These are phyloP conservation scores for Adansonia rubrostipa DNA, from an alignment of 441 rosid species.

Conservation along the genomic window DNA sequence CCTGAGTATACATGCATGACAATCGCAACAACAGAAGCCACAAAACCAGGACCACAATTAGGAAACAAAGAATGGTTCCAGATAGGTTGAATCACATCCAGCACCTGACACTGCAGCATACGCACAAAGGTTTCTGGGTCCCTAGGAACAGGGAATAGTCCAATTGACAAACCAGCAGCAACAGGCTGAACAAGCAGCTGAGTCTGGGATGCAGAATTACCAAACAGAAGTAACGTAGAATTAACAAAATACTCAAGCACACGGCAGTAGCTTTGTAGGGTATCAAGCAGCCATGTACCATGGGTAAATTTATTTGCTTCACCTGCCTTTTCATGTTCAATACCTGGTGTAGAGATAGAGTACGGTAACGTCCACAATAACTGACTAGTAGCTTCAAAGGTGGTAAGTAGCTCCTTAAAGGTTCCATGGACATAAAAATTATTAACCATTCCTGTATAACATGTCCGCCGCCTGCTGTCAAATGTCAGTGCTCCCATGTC, in stretches of 20 bases:
- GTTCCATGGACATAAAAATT: slow-evolving; percentile 92
- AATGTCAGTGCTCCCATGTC: slow-evolving; percentile 78
- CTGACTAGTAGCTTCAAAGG: slow-evolving; percentile 97
- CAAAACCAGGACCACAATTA: slow-evolving; percentile 70
- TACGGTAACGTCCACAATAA: slow-evolving; percentile 77
- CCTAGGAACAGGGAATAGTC: slow-evolving; percentile 88
- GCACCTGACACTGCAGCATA: slow-evolving; percentile 88
- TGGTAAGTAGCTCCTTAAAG: slow-evolving; percentile 84
- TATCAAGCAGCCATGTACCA: slow-evolving; percentile 79
- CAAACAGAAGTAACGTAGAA: slow-evolving; percentile 70
- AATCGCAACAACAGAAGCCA: slow-evolving; percentile 76
- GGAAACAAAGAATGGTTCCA: slow-evolving; percentile 94
- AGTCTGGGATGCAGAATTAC: slow-evolving; percentile 76
- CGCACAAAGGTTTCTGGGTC: slow-evolving; percentile 90
- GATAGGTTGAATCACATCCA: slow-evolving; percentile 83
- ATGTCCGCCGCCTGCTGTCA: slow-evolving; percentile 84
- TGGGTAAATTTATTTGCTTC: slow-evolving; percentile 74
- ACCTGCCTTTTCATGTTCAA: slow-evolving; percentile 69
- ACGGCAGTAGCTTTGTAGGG: slow-evolving; percentile 82
- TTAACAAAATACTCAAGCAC: slow-evolving; percentile 87
- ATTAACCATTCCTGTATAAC: slow-evolving; percentile 84
- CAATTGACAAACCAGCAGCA: slow-evolving; percentile 87
- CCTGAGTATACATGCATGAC: slow-evolving; percentile 88
- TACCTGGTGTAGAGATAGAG: slow-evolving; percentile 52
- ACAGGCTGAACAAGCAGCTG: slow-evolving; percentile 94